These are phyloP conservation scores for Coriolopsis trogii DNA, from an alignment of 1,284 basidiomycete species.

Conservation along the genomic window DNA sequence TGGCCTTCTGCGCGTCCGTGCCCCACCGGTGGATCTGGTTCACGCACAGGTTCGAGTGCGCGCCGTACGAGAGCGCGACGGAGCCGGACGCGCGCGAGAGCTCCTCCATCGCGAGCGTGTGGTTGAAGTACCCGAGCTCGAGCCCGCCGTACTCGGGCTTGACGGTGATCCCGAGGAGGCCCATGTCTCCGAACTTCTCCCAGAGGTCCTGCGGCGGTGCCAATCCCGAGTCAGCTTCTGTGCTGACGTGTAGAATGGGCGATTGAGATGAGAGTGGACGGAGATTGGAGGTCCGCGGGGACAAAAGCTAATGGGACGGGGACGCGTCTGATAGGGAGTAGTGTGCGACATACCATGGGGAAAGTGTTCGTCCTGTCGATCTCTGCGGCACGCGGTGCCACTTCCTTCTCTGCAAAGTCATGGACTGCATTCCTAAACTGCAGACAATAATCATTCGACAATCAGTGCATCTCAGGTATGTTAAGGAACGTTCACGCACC, in stretches of 20 bases:
- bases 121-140: slow-evolving; percentile 82
- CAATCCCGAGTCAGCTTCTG: background rate
- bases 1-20: slow-evolving; percentile 82
- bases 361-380: slow-evolving; percentile 85
- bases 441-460: background rate
- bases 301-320: too few species aligned
- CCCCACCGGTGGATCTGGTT: slow-evolving; percentile 92
- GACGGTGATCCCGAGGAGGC: slow-evolving; percentile 83
- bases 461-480: background rate
- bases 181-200: slow-evolving; percentile 89
- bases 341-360: slow-evolving; percentile 56
- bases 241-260: too few species aligned
- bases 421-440: slow-evolving; percentile 82
- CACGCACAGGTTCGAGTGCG: slow-evolving; percentile 90
- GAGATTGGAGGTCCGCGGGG: too few species aligned
- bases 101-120: slow-evolving; percentile 92
- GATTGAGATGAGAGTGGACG: too few species aligned
- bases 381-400: slow-evolving; percentile 82
- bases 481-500: slow-evolving; percentile 46
- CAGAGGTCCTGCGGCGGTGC: slow-evolving; percentile 70
- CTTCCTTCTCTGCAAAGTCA: slow-evolving; percentile 78
- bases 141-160: slow-evolving; percentile 81
- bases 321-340: background rate
- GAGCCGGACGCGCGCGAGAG: slow-evolving; percentile 89
- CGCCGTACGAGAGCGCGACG: slow-evolving; percentile 91